These are phyloP conservation scores for Cinnamomum micranthum DNA, from an alignment of 164 flowering plant species.

Conservation along the genomic window DNA sequence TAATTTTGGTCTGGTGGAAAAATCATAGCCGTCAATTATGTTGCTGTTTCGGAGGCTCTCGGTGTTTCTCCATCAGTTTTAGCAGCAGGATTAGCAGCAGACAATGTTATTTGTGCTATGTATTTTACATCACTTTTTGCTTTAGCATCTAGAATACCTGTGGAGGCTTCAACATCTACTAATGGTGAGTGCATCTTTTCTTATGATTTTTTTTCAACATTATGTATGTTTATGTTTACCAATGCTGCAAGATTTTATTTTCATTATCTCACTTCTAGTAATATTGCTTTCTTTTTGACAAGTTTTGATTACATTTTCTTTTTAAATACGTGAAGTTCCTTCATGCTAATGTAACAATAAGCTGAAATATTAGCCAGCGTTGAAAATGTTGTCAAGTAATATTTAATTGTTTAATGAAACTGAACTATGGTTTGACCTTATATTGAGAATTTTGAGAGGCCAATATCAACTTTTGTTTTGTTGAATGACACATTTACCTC, in stretches of 20 bases:
- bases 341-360: background rate
- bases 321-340: background rate
- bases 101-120: slow-evolving; percentile 80
- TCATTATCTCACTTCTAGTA: background rate
- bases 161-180: slow-evolving; percentile 46
- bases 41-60: slow-evolving; percentile 83
- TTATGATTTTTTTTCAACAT: background rate
- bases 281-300: background rate
- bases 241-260: background rate
- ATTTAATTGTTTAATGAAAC: too few species aligned
- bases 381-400: too few species aligned
- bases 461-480: too few species aligned
- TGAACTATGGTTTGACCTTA: too few species aligned
- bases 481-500: too few species aligned
- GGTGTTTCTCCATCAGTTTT: slow-evolving; percentile 70
- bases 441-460: too few species aligned
- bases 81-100: slow-evolving; percentile 92
- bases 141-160: slow-evolving; percentile 65
- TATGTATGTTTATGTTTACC: background rate
- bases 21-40: slow-evolving; percentile 69
- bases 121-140: slow-evolving; percentile 73
- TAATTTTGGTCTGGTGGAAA: slow-evolving; percentile 9
- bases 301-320: background rate
- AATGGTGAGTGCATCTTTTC: slow-evolving; percentile 33
- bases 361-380: background rate